Evolutionary conservation across 78 protist genomes (phyloP).

Genomic region (Dictyostelium discoideum): DNA sequence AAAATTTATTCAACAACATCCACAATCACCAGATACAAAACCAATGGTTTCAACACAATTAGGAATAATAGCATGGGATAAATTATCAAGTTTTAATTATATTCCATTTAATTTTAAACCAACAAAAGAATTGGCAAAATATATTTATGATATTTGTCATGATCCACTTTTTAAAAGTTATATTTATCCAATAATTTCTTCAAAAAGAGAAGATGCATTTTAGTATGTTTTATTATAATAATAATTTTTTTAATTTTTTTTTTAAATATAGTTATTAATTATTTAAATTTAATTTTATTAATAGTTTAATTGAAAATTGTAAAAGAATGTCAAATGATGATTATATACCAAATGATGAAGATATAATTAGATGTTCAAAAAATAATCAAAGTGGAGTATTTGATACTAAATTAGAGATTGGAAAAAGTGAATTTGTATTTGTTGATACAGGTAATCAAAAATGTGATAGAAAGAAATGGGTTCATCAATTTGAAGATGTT

Average conservation of each 20-base stretch:
- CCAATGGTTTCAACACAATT: background rate
- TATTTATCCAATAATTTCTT: background rate
- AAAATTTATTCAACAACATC: background rate
- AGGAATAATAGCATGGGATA: conserved; percentile 21
- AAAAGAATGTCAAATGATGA: conserved; percentile 31
- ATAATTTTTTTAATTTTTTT: background rate
- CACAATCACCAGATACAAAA: background rate
- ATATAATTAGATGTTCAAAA: conserved; percentile 10
- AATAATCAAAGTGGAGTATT: conserved; percentile 4
- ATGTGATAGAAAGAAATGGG: conserved; percentile 78
- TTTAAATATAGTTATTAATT: background rate
- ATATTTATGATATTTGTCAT: conserved; percentile 5
- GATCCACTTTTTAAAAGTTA: background rate
- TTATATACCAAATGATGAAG: conserved; percentile 47
- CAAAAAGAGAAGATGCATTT: conserved; percentile 33
- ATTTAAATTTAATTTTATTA: background rate
- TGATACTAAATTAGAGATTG: conserved; percentile 45
- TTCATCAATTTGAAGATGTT: conserved; percentile 68
- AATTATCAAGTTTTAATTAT: background rate
- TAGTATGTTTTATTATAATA: conserved; percentile 23
- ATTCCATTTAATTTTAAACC: background rate
- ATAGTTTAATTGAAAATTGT: conserved; percentile 66
- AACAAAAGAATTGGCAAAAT: conserved; percentile 1
- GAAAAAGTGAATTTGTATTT: conserved; percentile 16
- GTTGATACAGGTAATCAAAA: conserved; percentile 49